Conservation (phyloP, 169 alveolate species). For the Plasmodium reichenowi region DNA sequence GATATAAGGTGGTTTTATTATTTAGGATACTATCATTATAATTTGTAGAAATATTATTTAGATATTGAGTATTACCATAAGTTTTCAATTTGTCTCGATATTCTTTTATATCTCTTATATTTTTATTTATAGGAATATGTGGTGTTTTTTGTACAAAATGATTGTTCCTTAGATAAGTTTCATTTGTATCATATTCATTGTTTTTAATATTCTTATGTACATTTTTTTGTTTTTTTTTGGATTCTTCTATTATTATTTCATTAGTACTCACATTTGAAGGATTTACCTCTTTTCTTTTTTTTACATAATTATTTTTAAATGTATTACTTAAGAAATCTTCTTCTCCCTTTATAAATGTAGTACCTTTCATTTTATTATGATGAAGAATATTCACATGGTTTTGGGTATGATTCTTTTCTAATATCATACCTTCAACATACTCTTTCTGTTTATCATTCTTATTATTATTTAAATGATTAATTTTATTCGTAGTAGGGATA, state of each 20-base stretch:
- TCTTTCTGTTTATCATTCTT: neutral
- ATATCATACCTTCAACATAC: neutral
- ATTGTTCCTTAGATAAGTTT: neutral
- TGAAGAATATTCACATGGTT: neutral
- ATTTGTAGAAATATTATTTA: constrained; percentile 18
- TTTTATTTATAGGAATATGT: neutral
- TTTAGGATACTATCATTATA: constrained; percentile 62
- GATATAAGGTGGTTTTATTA: constrained; percentile 31
- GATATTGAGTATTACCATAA: constrained; percentile 45
- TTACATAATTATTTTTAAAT: neutral
- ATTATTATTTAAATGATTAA: neutral
- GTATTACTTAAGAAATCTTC: neutral
- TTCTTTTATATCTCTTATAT: neutral
- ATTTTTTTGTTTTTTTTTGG: no score
- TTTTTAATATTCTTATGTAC: neutral
- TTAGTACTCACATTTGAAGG: neutral
- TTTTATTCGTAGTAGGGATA: neutral
- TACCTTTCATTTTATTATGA: neutral
- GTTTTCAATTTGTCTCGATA: neutral
- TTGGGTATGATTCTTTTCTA: neutral
- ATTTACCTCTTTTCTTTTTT: constrained; percentile 3
- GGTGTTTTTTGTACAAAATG: neutral
- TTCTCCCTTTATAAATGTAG: neutral
- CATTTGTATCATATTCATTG: constrained; percentile 11
- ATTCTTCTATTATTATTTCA: neutral